A percentile compares a stretch with the other conserved stretches of the same genome.
phyloP scores from a whole-genome alignment of 352 stramenopile species.

The Phytophthora ramorum region DNA sequence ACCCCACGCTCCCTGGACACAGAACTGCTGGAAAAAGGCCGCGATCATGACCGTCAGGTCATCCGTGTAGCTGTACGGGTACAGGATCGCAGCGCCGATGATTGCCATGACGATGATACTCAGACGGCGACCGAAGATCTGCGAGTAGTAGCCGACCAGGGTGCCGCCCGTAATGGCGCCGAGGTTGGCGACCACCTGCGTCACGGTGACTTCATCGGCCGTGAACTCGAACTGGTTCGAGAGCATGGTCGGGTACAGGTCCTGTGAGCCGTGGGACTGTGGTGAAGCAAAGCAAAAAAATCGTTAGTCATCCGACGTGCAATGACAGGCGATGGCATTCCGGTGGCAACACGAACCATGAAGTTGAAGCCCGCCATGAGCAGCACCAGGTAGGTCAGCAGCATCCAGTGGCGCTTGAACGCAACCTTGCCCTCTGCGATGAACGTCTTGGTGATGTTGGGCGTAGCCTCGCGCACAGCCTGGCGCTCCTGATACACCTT shows the following conservation, averaged over 20 bases:
- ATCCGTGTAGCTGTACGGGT: slow-evolving; percentile 54
- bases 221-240: slow-evolving; percentile 53
- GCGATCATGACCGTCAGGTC: slow-evolving; percentile 35
- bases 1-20: slow-evolving; percentile 55
- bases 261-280: slow-evolving; percentile 51
- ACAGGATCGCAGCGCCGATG: slow-evolving; percentile 42
- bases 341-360: slow-evolving; percentile 30
- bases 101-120: slow-evolving; percentile 45
- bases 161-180: slow-evolving; percentile 51
- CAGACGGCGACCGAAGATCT: slow-evolving; percentile 50
- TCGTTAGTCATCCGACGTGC: not conserved
- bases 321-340: not conserved
- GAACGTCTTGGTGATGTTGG: slow-evolving; percentile 40
- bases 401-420: slow-evolving; percentile 50
- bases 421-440: slow-evolving; percentile 48
- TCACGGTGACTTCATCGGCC: slow-evolving; percentile 49
- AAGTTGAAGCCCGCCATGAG: slow-evolving; percentile 62
- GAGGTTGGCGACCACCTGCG: slow-evolving; percentile 52
- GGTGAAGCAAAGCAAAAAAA: slow-evolving; percentile 5
- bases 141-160: slow-evolving; percentile 56
- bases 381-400: slow-evolving; percentile 51
- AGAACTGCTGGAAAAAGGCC: slow-evolving; percentile 59
- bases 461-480: slow-evolving; percentile 30
- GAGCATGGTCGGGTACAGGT: slow-evolving; percentile 60
- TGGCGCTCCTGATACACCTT: slow-evolving; percentile 43